phyloP scores from a whole-genome alignment of 2,329 filamentous ascomycete species.

The Paraphoma chrysanthemicola region DNA sequence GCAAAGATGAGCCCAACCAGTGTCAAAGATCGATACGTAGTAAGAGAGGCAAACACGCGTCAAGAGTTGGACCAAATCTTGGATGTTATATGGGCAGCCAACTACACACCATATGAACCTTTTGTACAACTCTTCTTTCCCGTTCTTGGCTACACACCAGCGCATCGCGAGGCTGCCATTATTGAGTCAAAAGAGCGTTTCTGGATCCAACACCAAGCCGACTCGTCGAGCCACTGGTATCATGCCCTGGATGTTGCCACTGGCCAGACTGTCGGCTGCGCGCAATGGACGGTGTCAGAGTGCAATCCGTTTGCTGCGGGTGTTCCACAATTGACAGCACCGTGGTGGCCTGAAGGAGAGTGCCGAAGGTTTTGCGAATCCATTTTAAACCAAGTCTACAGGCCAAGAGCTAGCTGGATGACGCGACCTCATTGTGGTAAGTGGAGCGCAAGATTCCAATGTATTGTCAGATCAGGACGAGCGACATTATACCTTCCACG shows the following conservation, averaged over 20 bases:
- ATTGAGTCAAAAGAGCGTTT: constrained; percentile 39
- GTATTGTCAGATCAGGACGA: background rate
- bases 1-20: constrained; percentile 15
- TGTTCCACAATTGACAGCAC: constrained; percentile 30
- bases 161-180: constrained; percentile 34
- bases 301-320: constrained; percentile 42
- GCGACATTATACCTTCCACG: background rate
- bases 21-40: constrained; percentile 21
- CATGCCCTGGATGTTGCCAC: constrained; percentile 35
- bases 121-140: constrained; percentile 45
- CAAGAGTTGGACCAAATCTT: constrained; percentile 40
- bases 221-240: constrained; percentile 42
- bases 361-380: constrained; percentile 40
- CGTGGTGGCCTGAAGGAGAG: constrained; percentile 47
- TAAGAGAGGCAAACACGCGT: constrained; percentile 33
- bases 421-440: constrained; percentile 41
- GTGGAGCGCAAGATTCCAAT: constrained; percentile 15
- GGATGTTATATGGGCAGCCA: constrained; percentile 44
- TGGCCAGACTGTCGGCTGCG: constrained; percentile 32
- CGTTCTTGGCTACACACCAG: constrained; percentile 34
- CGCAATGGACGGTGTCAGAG: constrained; percentile 39
- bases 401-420: constrained; percentile 41
- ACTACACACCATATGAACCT: constrained; percentile 44
- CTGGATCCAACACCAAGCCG: constrained; percentile 34
- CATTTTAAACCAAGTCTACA: constrained; percentile 43